Base-by-base conservation (phyloP, 2,329 filamentous ascomycete genomes). In the Stachybotrys chlorohalonatus region DNA sequence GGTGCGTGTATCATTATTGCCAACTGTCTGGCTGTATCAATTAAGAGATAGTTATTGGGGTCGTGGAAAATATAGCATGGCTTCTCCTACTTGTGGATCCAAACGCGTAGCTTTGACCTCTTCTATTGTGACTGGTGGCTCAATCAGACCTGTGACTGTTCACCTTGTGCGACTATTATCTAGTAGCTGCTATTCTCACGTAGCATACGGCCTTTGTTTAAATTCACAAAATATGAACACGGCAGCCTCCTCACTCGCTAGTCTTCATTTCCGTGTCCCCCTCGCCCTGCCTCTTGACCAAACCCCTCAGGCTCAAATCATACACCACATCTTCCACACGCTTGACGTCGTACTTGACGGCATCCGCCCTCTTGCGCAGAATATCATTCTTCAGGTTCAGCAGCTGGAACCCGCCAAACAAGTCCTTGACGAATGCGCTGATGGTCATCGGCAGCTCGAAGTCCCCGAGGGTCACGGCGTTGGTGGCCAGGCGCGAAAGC, bases 261-360 rank as follows among this genome's bases (percentile, higher is more conserved):
- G 64, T 62, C 60, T 70, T 73, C 70, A 73, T 72, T 57, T 73
- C 70, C 0, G 68, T 66, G 32, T 73, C 70, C 3, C 59, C 63
- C 45, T 64, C 64, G 0, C 62, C 63, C 4, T 67, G 62, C 60
- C 80, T 76, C 49, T 86, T 83, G 51, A 95, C 79, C 66, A 97
- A 70, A 52, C 94, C 93, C 56, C 94, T 82, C 66, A 99, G 74
- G 30, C 89, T 93, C 55, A 99, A 75, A 69, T 99, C 94, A 67
- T 99, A 99, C 52, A 97, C 93, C 11, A 99, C 91, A 67, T 97
- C 94, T 76, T 99, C 94, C 11, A 96, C 90, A 70, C 95, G 93
- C 79, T 97, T 99, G 65, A 99, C 90, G 64, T 88, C 87, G 68
- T 99, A 99, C 78, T 99, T 99, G 72, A 99, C 88, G 6, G 87